Conservation (phyloP, 1,284 basidiomycete genomes). For the Pseudozyma hubeiensis region DNA sequence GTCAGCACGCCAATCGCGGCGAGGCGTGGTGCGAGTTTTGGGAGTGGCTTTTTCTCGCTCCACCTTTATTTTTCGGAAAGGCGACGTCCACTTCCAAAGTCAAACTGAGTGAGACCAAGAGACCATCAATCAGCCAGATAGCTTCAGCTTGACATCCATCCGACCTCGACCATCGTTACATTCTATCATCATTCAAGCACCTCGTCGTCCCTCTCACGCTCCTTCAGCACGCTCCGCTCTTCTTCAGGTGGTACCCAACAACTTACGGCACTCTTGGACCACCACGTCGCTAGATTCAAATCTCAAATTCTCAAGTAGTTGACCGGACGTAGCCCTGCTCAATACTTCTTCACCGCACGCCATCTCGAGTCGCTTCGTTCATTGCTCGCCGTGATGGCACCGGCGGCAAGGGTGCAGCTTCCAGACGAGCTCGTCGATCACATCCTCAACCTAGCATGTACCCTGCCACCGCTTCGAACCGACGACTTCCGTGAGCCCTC, state of each 20-base stretch:
- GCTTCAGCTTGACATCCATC: background rate
- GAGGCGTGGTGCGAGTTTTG: background rate
- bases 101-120: background rate
- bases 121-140: background rate
- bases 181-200: background rate
- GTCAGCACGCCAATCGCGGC: background rate
- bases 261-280: background rate
- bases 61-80: background rate
- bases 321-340: background rate
- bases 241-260: background rate
- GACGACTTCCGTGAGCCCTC: conserved; percentile 39
- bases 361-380: conserved; percentile 1
- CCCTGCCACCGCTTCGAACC: conserved; percentile 34
- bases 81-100: background rate
- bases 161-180: background rate
- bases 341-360: no score
- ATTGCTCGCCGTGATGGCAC: conserved; percentile 11
- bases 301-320: background rate
- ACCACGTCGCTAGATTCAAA: background rate
- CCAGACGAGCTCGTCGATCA: conserved; percentile 56
- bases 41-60: background rate
- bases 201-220: background rate
- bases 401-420: conserved; percentile 29
- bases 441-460: conserved; percentile 52
- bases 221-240: background rate